Evolutionary conservation across 2,329 filamentous ascomycete species (phyloP).

Genomic region (Apiospora kogelbergensis): DNA sequence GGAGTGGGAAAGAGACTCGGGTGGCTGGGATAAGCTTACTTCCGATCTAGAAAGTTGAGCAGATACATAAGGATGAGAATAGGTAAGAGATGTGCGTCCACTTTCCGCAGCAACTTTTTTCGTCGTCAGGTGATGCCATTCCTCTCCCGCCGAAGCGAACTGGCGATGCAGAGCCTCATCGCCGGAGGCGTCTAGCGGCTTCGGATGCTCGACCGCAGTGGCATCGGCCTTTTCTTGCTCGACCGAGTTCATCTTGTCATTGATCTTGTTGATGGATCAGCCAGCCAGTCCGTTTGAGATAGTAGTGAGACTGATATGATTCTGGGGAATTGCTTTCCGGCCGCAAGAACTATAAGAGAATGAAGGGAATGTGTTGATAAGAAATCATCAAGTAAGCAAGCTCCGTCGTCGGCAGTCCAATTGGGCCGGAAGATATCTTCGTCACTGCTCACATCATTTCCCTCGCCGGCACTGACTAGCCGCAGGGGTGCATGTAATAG

Average conservation of each 20-base stretch:
- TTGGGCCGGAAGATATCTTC: not conserved
- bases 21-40: slow-evolving; percentile 18
- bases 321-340: not conserved
- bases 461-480: not conserved
- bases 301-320: not conserved
- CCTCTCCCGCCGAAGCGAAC: not conserved
- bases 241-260: not conserved
- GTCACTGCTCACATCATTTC: not conserved
- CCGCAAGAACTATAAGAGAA: not conserved
- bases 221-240: slow-evolving; percentile 1
- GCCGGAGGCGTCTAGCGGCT: not conserved
- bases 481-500: not conserved
- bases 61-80: slow-evolving; percentile 56
- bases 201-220: not conserved
- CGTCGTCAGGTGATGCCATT: slow-evolving; percentile 9
- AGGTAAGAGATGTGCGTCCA: slow-evolving; percentile 52
- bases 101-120: slow-evolving; percentile 46
- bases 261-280: not conserved
- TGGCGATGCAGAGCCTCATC: not conserved
- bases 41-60: slow-evolving; percentile 54
- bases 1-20: not conserved
- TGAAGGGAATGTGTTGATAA: not conserved
- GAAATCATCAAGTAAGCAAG: not conserved
- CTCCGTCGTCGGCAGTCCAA: not conserved
- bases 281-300: not conserved